Base-by-base conservation (phyloP, 2,329 filamentous ascomycete genomes). In the Fusarium paranaense region DNA sequence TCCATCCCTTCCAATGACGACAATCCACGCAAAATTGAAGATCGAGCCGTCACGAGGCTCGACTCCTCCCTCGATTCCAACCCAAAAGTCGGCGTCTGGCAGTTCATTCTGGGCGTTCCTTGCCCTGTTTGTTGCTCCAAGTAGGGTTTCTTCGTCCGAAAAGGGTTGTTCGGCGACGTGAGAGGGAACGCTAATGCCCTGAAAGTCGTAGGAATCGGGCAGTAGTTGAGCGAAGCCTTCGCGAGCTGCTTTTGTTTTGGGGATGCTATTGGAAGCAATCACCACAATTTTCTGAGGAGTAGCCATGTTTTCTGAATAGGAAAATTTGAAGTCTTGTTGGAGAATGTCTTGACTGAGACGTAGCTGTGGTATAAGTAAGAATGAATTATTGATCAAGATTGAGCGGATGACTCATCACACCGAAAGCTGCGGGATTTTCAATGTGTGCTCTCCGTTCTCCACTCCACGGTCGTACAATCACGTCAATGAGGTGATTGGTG, bases 51-150 rank as follows among this genome's bases (percentile, higher is more conserved):
- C 67, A n/a, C 72, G 70, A 11, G 75, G 72, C 38, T 84, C 81
- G 5, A 85, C 78, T 4, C 84, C 84, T 22, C 84, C 84, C 70
- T 86, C 84, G 20, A 85, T 79, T 6, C 84, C 84, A 37, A 85
- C 74, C 81, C 83, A 85, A 70, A 78, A 85, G 52, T 84, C 80
- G 1, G 81, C 83, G 25, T 80, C 71, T 3, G 81, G 80, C 22
- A 78, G 72, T 45, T 69, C 62, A 9, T 69, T 60, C n/a, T 74
- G 79, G 7, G 82, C 82, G 62, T 81, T 81, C 11, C 70, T 71
- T 4, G 81, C 83, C 13, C 83, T 77, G 71, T 85, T 85, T 37
- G 78, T 66, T 2, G 84, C 84, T 14, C 84, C 83, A 0, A 74
- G 79, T 2, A 85, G 78, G 7, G 84, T 85, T 66, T 83, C 80